phyloP scores from a whole-genome alignment of 2,329 filamentous ascomycete species.

The Arthroderma sp. region DNA sequence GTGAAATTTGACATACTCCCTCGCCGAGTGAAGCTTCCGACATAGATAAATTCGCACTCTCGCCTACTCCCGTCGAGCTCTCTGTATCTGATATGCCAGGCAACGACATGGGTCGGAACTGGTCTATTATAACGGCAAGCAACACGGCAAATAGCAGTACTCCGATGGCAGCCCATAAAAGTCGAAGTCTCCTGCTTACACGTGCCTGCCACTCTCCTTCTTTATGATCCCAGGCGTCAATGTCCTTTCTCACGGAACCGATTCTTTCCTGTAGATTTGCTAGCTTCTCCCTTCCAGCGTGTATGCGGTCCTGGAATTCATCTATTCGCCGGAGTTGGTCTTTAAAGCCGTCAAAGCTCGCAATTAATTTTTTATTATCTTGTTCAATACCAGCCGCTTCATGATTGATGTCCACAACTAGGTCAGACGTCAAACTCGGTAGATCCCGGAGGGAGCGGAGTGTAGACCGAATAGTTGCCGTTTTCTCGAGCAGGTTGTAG shows the following conservation, averaged over 20 bases:
- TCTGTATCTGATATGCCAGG: no score
- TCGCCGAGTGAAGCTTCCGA: no score
- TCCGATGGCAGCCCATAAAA: constrained; percentile 24
- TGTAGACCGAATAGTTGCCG: constrained; percentile 27
- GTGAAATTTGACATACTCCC: no score
- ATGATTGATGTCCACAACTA: constrained; percentile 27
- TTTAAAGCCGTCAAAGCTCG: constrained; percentile 25
- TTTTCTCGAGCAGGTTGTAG: constrained; percentile 34
- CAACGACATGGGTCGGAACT: no score
- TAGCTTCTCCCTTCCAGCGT: constrained; percentile 21
- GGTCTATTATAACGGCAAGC: not conserved
- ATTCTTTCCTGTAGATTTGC: constrained; percentile 26
- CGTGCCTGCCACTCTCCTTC: constrained; percentile 31
- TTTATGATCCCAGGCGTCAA: constrained; percentile 30
- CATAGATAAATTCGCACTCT: no score
- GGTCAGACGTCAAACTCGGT: constrained; percentile 21
- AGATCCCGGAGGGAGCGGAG: constrained; percentile 32
- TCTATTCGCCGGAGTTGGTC: constrained; percentile 25
- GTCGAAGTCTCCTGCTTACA: constrained; percentile 25
- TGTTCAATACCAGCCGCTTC: constrained; percentile 24
- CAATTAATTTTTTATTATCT: constrained; percentile 26
- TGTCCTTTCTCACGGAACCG: constrained; percentile 24
- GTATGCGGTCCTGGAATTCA: constrained; percentile 28
- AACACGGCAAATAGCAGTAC: constrained; percentile 15
- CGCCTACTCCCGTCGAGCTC: no score